phyloP scores from a whole-genome alignment of 2,329 filamentous ascomycete genomes.

The Myriosclerotinia duriaeana region DNA sequence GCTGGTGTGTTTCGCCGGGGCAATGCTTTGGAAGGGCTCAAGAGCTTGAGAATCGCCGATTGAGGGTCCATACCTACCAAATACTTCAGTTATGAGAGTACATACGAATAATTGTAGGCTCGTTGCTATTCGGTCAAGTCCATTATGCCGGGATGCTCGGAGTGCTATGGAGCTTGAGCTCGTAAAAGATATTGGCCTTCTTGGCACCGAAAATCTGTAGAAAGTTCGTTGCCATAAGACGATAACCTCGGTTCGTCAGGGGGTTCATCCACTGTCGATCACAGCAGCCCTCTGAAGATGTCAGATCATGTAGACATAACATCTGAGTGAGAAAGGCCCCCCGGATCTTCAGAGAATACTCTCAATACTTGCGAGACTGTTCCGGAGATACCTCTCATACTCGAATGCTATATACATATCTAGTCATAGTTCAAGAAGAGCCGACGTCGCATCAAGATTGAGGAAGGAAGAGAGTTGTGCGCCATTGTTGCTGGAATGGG shows the following conservation, averaged over 20 bases:
- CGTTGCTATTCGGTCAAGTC: background rate
- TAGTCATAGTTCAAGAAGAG: background rate
- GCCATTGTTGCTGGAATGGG: background rate
- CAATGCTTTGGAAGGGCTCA: background rate
- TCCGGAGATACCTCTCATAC: too few relatives aligned
- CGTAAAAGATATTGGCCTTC: background rate
- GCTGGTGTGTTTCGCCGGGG: background rate
- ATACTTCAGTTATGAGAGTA: background rate
- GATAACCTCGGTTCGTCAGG: background rate
- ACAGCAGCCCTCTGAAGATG: background rate
- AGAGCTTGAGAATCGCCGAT: background rate
- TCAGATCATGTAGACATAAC: background rate
- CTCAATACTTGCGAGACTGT: background rate
- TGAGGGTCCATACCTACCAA: background rate
- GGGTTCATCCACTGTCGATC: background rate
- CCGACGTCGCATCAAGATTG: background rate
- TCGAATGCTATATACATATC: background rate
- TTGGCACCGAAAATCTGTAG: background rate
- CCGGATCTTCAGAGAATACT: background rate
- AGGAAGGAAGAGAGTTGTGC: background rate
- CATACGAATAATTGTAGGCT: background rate
- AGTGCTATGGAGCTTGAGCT: slow-evolving; percentile 13
- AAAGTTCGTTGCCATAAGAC: background rate
- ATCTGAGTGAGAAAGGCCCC: background rate
- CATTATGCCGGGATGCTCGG: slow-evolving; percentile 2